A percentile compares a stretch with the other conserved stretches of the same genome.
phyloP scores from a whole-genome alignment of 306 rosid genomes.

The Quercus berberidifolia region DNA sequence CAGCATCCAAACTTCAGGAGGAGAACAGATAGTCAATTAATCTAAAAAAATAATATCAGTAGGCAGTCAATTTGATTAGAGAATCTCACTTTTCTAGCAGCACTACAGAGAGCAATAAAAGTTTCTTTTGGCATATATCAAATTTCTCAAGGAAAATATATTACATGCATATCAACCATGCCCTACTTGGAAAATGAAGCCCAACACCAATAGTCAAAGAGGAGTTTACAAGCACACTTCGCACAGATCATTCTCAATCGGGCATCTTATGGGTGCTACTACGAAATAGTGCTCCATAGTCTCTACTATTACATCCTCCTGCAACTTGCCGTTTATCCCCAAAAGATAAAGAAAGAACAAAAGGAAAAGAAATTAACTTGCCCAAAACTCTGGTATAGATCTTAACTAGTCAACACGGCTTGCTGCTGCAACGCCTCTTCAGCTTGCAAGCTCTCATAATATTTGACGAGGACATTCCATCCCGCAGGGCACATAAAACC shows the following conservation, averaged over 20 bases:
- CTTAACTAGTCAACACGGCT: constrained; percentile 57
- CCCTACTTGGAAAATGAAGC: background rate
- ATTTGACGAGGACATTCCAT: constrained; percentile 85
- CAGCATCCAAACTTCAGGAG: too few species aligned
- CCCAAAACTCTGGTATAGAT: constrained; percentile 15
- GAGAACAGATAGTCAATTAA: too few species aligned
- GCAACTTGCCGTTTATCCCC: background rate
- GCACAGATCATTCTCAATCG: background rate
- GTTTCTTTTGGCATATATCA: too few species aligned
- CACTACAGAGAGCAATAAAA: too few species aligned
- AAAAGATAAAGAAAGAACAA: background rate
- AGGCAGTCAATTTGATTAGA: too few species aligned
- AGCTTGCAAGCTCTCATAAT: constrained; percentile 77
- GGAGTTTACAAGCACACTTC: background rate
- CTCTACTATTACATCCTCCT: background rate
- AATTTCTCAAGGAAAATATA: background rate
- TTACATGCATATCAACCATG: background rate
- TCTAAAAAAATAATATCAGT: too few species aligned
- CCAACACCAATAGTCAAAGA: background rate
- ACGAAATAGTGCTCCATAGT: background rate
- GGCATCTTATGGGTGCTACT: background rate
- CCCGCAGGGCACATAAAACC: constrained; percentile 98
- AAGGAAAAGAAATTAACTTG: background rate
- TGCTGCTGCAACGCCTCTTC: constrained; percentile 59
- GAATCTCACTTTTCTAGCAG: too few species aligned